Percentiles rank a stretch among this genome's conserved stretches.
Conservation (phyloP, 805 yeast species). For the Ogataea degrootiae region DNA sequence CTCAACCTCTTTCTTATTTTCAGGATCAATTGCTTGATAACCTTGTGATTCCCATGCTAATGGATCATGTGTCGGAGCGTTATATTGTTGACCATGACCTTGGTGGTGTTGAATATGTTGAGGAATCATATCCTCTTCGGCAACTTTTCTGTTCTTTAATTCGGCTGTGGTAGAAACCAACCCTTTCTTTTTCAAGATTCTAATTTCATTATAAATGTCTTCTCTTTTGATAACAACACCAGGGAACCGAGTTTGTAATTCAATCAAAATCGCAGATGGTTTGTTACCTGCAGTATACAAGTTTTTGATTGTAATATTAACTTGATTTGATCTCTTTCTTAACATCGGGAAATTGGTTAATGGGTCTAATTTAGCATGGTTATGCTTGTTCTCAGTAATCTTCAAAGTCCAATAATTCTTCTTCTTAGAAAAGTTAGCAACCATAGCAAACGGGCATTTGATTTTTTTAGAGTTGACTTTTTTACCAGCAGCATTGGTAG, state of each 20-base stretch:
- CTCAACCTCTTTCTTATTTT: conserved; percentile 20
- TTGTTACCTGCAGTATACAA: conserved; percentile 51
- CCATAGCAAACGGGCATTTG: conserved; percentile 56
- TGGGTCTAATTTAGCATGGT: conserved; percentile 55
- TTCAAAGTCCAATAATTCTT: conserved; percentile 47
- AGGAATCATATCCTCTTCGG: conserved; percentile 16
- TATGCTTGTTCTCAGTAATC: conserved; percentile 52
- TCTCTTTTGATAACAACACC: conserved; percentile 52
- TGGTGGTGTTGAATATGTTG: conserved; percentile 2
- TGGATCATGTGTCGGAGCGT: conserved; percentile 14
- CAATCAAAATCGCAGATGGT: conserved; percentile 49
- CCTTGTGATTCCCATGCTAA: conserved; percentile 19
- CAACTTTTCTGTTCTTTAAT: conserved; percentile 22
- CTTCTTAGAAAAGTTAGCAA: conserved; percentile 48
- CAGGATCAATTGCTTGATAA: conserved; percentile 16
- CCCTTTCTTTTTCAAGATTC: conserved; percentile 49
- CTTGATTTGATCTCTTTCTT: conserved; percentile 48
- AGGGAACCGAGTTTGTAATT: conserved; percentile 46
- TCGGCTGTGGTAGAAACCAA: conserved; percentile 27
- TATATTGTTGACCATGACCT: conserved; percentile 3
- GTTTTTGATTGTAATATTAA: conserved; percentile 46
- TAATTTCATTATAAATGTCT: conserved; percentile 53
- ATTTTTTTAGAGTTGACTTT: conserved; percentile 42
- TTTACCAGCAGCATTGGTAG: conserved; percentile 22
- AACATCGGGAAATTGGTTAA: conserved; percentile 53